A percentile compares a stretch with the other conserved stretches of the same genome.
These are phyloP conservation scores for Codiaeum variegatum DNA, from an alignment of 441 rosid species.

Conservation along the genomic window DNA sequence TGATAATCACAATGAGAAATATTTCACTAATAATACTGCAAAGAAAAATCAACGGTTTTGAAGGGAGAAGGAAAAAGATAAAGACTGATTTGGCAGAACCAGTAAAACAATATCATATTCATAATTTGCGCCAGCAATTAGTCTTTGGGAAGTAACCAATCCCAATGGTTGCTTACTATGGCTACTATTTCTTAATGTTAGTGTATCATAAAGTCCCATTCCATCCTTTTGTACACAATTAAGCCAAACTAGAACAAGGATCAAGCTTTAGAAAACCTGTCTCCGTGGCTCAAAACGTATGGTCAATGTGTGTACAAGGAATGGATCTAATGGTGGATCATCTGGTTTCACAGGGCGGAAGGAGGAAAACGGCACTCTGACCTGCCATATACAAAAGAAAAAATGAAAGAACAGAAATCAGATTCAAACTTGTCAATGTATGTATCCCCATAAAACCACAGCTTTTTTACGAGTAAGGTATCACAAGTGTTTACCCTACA, in stretches of 20 bases:
- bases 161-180: neutral
- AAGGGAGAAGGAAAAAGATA: neutral
- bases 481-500: conserved; percentile 56
- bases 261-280: conserved; percentile 50
- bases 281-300: conserved; percentile 92
- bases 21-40: neutral
- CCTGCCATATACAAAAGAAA: conserved; percentile 44
- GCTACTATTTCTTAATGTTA: neutral
- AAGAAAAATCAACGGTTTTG: neutral
- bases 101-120: neutral
- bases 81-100: neutral
- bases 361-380: conserved; percentile 88
- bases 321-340: conserved; percentile 90
- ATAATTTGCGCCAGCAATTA: neutral
- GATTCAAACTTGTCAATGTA: neutral
- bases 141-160: neutral
- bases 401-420: conserved; percentile 12
- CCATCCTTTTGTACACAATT: neutral
- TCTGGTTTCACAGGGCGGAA: conserved; percentile 93
- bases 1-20: neutral
- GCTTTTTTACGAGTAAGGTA: conserved; percentile 8
- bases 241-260: conserved; percentile 7
- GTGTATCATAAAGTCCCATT: neutral
- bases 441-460: neutral
- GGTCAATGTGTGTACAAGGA: conserved; percentile 84